Evolutionary conservation across 306 rosid genomes (phyloP).

Genomic region (Nissolia schottii): DNA sequence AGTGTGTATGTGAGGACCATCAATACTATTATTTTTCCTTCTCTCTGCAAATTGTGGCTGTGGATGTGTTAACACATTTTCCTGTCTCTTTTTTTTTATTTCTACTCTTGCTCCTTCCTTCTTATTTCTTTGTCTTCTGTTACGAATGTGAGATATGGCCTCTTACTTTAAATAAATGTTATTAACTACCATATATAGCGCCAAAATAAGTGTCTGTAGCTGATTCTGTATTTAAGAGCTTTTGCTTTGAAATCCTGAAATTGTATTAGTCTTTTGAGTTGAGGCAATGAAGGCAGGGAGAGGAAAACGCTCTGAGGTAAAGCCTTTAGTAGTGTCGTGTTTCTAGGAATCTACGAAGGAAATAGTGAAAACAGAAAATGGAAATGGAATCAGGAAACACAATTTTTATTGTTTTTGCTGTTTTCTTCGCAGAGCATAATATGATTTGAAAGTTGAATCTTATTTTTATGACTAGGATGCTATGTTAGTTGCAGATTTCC

Average conservation of each 20-base stretch:
- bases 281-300: conserved; percentile 56
- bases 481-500: conserved; percentile 1
- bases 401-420: too few relatives aligned
- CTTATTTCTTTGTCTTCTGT: conserved; percentile 19
- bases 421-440: too few relatives aligned
- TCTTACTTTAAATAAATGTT: conserved; percentile 19
- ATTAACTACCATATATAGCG: conserved; percentile 13
- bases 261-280: conserved; percentile 27
- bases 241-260: conserved; percentile 27
- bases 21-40: conserved; percentile 31
- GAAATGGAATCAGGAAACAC: too few relatives aligned
- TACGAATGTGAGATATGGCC: neutral
- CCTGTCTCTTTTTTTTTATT: conserved; percentile 62
- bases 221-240: conserved; percentile 48
- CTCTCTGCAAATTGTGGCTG: conserved; percentile 70
- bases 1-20: too few relatives aligned
- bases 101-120: conserved; percentile 42
- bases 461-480: neutral
- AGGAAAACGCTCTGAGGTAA: conserved; percentile 81
- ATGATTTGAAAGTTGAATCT: neutral
- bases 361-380: too few relatives aligned
- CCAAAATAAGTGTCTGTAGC: conserved; percentile 23
- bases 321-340: too few relatives aligned
- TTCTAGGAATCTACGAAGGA: too few relatives aligned
- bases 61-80: conserved; percentile 47